These are phyloP conservation scores for Bromus sterilis DNA, from an alignment of 176 grass and related monocot species.

Conservation along the genomic window DNA sequence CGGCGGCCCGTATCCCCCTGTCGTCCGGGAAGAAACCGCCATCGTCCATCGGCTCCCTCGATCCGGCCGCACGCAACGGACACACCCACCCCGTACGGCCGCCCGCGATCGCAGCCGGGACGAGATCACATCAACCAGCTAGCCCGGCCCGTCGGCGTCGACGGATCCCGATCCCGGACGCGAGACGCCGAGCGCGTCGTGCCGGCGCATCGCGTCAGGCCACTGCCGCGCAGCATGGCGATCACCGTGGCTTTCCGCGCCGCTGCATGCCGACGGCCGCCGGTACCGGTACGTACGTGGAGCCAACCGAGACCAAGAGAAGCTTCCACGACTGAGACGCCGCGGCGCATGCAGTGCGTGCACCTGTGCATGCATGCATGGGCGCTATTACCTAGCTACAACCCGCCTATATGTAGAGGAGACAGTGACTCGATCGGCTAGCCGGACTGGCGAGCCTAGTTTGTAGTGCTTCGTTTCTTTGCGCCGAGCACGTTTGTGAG, in stretches of 20 bases:
- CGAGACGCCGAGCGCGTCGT: constrained; percentile 21
- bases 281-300: not conserved
- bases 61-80: not conserved
- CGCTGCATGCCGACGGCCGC: not conserved
- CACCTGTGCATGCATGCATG: not conserved
- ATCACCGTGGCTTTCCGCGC: not conserved
- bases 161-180: not conserved
- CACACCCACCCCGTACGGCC: not conserved
- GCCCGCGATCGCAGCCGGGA: not conserved
- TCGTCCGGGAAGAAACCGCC: constrained; percentile 25
- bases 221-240: constrained; percentile 28
- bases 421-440: not conserved
- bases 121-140: not conserved
- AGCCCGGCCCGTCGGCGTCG: not conserved
- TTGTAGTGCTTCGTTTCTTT: constrained; percentile 1
- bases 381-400: not conserved
- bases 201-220: constrained; percentile 21
- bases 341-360: not conserved
- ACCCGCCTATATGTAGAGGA: not conserved
- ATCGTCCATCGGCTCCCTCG: constrained; percentile 18
- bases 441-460: too few relatives aligned
- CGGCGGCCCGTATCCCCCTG: constrained; percentile 21
- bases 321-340: not conserved
- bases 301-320: not conserved
- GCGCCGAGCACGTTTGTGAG: not conserved